Percentiles rank a stretch among this genome's conserved stretches.
Conservation (phyloP, 164 flowering plant genomes). For the Saururus chinensis region DNA sequence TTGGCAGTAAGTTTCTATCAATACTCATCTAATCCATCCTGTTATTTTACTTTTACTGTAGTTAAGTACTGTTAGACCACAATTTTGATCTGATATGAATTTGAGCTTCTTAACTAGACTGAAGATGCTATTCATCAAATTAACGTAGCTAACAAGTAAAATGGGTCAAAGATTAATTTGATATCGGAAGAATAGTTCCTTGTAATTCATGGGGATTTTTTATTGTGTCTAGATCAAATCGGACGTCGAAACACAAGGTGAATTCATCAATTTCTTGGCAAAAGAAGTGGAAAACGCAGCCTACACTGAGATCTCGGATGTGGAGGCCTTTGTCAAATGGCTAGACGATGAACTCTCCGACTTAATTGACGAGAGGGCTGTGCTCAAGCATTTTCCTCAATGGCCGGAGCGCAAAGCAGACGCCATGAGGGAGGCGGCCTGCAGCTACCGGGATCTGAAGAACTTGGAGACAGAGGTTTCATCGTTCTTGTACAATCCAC, state of each 20-base stretch:
- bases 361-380: conserved; percentile 78
- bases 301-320: conserved; percentile 42
- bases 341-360: conserved; percentile 53
- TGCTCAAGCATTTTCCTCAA: conserved; percentile 63
- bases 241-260: conserved; percentile 57
- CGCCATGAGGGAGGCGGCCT: conserved; percentile 72
- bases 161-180: not conserved
- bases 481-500: conserved; percentile 36
- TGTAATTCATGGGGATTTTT: not conserved
- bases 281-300: conserved; percentile 48
- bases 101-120: too few relatives aligned
- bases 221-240: conserved; percentile 14
- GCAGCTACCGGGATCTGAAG: conserved; percentile 50
- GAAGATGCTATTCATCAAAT: not conserved
- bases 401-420: conserved; percentile 88
- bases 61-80: too few relatives aligned
- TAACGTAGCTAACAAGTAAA: too few relatives aligned
- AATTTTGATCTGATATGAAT: too few relatives aligned
- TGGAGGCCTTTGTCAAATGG: conserved; percentile 73
- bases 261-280: conserved; percentile 36
- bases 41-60: not conserved
- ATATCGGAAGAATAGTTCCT: not conserved
- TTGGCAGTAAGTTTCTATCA: conserved; percentile 42
- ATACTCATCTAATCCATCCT: too few relatives aligned
- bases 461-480: conserved; percentile 43